Evolutionary conservation across 257 asterid genomes (phyloP).

Genomic region (Forsythia viridissima): DNA sequence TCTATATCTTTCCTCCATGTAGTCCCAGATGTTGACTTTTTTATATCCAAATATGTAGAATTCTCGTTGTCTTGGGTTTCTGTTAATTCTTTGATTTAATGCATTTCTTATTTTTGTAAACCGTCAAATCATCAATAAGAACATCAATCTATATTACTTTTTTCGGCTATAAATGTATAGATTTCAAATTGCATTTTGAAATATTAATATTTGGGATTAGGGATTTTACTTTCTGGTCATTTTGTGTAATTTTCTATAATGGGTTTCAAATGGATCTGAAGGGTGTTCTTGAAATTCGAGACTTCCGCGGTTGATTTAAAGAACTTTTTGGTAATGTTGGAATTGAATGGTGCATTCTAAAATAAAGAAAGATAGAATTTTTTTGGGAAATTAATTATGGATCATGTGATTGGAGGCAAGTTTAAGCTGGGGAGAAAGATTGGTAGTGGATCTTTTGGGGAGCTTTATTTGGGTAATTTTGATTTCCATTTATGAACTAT

Average conservation of each 20-base stretch:
- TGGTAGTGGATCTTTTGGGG: constrained; percentile 99
- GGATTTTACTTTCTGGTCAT: constrained; percentile 17
- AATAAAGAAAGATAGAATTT: background rate
- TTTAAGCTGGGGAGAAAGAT: constrained; percentile 95
- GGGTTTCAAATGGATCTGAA: constrained; percentile 37
- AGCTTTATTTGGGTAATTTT: constrained; percentile 82
- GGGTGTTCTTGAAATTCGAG: constrained; percentile 24
- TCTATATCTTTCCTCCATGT: constrained; percentile 12
- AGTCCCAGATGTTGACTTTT: constrained; percentile 43
- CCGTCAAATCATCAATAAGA: constrained; percentile 17
- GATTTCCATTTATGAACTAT: background rate
- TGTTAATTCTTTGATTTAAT: constrained; percentile 18
- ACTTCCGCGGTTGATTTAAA: constrained; percentile 20
- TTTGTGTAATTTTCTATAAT: constrained; percentile 9
- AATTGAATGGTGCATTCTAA: constrained; percentile 22
- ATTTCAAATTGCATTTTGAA: constrained; percentile 20
- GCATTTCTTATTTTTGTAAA: constrained; percentile 9
- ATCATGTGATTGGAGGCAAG: constrained; percentile 87
- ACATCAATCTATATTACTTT: background rate
- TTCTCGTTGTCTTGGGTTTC: constrained; percentile 2
- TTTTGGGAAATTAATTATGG: constrained; percentile 57
- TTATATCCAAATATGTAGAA: constrained; percentile 19
- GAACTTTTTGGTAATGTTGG: constrained; percentile 20
- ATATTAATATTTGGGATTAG: constrained; percentile 3
- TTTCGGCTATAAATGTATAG: no score